Conservation (phyloP, 2,329 filamentous ascomycete genomes). For the Sarocladium strictum region DNA sequence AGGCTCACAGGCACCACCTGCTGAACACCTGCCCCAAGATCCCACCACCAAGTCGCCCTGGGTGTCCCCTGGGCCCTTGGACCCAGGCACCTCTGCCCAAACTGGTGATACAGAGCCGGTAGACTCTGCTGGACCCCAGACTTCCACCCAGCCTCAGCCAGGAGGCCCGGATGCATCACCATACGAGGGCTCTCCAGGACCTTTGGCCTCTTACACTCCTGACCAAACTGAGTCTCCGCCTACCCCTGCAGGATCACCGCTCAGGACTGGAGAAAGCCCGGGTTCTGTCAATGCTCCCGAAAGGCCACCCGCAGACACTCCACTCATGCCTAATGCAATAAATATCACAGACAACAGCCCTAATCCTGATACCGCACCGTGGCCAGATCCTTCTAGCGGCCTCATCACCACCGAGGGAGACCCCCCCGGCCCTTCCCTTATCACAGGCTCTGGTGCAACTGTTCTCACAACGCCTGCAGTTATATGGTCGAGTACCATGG, state of each 20-base stretch:
- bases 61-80: not conserved
- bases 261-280: not conserved
- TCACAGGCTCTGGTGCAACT: slow-evolving; percentile 21
- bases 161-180: not conserved
- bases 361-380: slow-evolving; percentile 18
- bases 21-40: no score
- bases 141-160: not conserved
- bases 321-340: not conserved
- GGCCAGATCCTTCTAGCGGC: slow-evolving; percentile 16
- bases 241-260: not conserved
- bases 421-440: slow-evolving; percentile 20
- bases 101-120: not conserved
- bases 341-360: slow-evolving; percentile 2
- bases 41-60: not conserved
- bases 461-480: slow-evolving; percentile 15
- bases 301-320: not conserved
- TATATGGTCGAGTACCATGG: not conserved
- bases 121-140: not conserved
- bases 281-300: not conserved
- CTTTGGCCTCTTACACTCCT: no score
- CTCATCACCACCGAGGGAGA: slow-evolving; percentile 15
- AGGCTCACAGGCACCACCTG: no score
- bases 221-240: not conserved
- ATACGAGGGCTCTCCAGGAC: no score
- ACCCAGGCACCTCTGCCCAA: not conserved